Conservation (phyloP, 2,329 filamentous ascomycete species). For the Colletotrichum chrysophilum region DNA sequence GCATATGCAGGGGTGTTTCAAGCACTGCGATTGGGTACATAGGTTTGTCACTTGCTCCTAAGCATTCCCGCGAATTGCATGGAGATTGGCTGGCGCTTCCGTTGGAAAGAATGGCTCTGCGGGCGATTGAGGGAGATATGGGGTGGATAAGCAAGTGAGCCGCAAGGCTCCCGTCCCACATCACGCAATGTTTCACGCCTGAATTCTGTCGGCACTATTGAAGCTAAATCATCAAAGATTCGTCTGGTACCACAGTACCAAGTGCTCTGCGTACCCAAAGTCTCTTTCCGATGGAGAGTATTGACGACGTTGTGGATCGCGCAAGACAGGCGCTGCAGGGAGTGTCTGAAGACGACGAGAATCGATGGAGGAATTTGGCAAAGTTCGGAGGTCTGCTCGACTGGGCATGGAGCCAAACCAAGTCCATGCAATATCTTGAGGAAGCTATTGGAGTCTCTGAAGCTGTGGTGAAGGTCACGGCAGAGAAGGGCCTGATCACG, state of each 20-base stretch:
- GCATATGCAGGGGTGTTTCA: neutral
- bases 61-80: neutral
- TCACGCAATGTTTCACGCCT: neutral
- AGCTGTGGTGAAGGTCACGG: neutral
- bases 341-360: neutral
- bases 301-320: neutral
- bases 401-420: neutral
- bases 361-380: neutral
- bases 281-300: neutral
- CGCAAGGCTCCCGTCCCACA: neutral
- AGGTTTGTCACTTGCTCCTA: neutral
- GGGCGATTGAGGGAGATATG: neutral
- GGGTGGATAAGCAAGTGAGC: neutral
- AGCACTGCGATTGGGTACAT: neutral
- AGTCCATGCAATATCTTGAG: neutral
- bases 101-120: neutral
- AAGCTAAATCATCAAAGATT: neutral
- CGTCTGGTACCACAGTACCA: fast-evolving
- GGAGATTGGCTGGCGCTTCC: neutral
- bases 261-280: neutral
- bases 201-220: neutral
- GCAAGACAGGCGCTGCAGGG: neutral
- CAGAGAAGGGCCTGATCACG: neutral
- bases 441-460: neutral
- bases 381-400: neutral